Percentiles rank a stretch among this genome's conserved stretches.
These are phyloP conservation scores for Saccharomyces paradoxus DNA, from an alignment of 805 yeast genomes.

Conservation along the genomic window DNA sequence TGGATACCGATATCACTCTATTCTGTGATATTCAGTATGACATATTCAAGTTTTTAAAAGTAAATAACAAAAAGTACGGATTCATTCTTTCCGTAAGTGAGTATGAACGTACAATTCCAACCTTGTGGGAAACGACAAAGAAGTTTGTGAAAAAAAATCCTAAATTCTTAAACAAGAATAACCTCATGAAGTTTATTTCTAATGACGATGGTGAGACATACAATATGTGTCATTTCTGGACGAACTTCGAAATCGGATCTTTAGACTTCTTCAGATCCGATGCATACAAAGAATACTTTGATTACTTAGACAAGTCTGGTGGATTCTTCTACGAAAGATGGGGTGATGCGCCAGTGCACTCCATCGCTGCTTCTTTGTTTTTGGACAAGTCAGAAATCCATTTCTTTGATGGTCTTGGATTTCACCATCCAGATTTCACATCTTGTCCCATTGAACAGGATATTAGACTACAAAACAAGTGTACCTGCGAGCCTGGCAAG, in stretches of 20 bases:
- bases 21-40: conserved; percentile 58
- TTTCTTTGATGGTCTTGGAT: conserved; percentile 69
- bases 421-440: conserved; percentile 59
- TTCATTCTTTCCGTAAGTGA: conserved; percentile 62
- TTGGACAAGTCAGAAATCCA: conserved; percentile 51
- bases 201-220: conserved; percentile 56
- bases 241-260: conserved; percentile 69
- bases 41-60: conserved; percentile 51
- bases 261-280: conserved; percentile 57
- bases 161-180: conserved; percentile 35
- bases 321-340: conserved; percentile 84
- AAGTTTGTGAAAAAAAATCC: conserved; percentile 42
- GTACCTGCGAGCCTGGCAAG: conserved; percentile 47
- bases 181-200: conserved; percentile 55
- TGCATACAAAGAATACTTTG: conserved; percentile 51
- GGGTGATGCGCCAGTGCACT: conserved; percentile 93
- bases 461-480: conserved; percentile 50
- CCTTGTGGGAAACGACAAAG: conserved; percentile 49
- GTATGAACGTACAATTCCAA: conserved; percentile 49
- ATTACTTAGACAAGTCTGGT: conserved; percentile 55
- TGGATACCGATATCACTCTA: conserved; percentile 59
- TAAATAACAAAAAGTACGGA: conserved; percentile 51
- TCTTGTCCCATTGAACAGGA: conserved; percentile 52
- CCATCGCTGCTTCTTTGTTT: conserved; percentile 62
- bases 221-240: conserved; percentile 78